Evolutionary conservation across 2,329 filamentous ascomycete species (phyloP).

Genomic region (Incumbomyces lentus): DNA sequence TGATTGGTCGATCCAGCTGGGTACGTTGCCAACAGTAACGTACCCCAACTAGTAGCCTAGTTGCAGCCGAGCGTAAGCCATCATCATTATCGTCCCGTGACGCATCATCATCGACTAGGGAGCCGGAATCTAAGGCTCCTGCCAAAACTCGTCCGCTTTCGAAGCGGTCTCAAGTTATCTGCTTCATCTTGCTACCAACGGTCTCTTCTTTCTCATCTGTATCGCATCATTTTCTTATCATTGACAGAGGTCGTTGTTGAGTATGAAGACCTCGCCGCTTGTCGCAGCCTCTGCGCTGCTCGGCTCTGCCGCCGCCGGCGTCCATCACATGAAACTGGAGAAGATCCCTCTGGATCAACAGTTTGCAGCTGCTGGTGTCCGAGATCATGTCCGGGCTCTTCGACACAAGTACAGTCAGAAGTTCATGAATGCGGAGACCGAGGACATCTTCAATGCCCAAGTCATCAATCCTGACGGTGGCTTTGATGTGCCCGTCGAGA

Average conservation of each 20-base stretch:
- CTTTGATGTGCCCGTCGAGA: conserved; percentile 69
- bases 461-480: conserved; percentile 53
- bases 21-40: too few species aligned
- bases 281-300: conserved; percentile 70
- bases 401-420: conserved; percentile 95
- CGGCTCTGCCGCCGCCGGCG: conserved; percentile 69
- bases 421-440: conserved; percentile 77
- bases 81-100: too few species aligned
- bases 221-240: not conserved
- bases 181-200: not conserved
- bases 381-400: conserved; percentile 69
- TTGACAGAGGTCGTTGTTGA: conserved; percentile 14
- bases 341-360: conserved; percentile 90
- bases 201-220: not conserved
- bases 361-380: conserved; percentile 73
- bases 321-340: conserved; percentile 96
- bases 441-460: conserved; percentile 69
- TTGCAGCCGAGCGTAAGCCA: too few species aligned
- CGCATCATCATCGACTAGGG: too few species aligned
- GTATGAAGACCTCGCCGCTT: conserved; percentile 71
- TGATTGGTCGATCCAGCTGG: too few species aligned
- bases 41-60: too few species aligned
- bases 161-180: too few species aligned
- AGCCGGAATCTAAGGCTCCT: too few species aligned
- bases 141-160: too few species aligned